Conservation (phyloP, 371 early-diverging fungal genomes). For the Rhizopus sp. region DNA sequence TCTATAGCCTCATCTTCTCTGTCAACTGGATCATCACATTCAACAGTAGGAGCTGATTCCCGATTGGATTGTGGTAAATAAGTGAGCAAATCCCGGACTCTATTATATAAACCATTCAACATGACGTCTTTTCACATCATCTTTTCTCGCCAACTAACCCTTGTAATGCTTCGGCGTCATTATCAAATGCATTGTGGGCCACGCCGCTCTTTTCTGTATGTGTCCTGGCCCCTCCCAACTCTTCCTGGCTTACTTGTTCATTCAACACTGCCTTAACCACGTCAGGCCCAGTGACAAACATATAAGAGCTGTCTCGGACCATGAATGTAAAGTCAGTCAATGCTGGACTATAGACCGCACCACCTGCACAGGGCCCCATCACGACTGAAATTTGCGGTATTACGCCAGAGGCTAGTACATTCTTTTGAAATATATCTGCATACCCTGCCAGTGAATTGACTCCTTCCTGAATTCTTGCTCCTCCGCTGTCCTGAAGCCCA, state of each 20-base stretch:
- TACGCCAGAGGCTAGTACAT: slow-evolving; percentile 93
- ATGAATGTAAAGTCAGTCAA: slow-evolving; percentile 96
- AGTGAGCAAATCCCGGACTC: slow-evolving; percentile 84
- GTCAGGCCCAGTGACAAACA: slow-evolving; percentile 97
- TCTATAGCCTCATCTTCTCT: slow-evolving; percentile 85
- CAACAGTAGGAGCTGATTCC: slow-evolving; percentile 65
- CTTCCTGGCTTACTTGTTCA: slow-evolving; percentile 94
- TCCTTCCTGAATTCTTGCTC: slow-evolving; percentile 98
- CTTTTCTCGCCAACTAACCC: slow-evolving; percentile 26
- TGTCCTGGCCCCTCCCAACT: slow-evolving; percentile 91
- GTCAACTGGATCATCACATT: slow-evolving; percentile 70
- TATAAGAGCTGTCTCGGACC: slow-evolving; percentile 95
- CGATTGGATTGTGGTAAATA: slow-evolving; percentile 89
- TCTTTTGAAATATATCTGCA: slow-evolving; percentile 95
- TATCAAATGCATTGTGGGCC: slow-evolving; percentile 90
- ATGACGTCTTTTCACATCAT: too few species aligned
- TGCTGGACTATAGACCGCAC: slow-evolving; percentile 97
- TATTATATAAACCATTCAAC: slow-evolving; percentile 9
- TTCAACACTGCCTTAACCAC: slow-evolving; percentile 96
- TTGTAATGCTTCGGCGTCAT: slow-evolving; percentile 93
- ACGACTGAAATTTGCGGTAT: slow-evolving; percentile 95
- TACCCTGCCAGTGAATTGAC: slow-evolving; percentile 96
- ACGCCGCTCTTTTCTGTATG: slow-evolving; percentile 93
- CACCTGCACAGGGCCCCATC: slow-evolving; percentile 98
- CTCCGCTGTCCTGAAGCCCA: slow-evolving; percentile 96